Base-by-base conservation (phyloP, 192 early-diverging fungal genomes). In the Funneliformis mosseae region DNA sequence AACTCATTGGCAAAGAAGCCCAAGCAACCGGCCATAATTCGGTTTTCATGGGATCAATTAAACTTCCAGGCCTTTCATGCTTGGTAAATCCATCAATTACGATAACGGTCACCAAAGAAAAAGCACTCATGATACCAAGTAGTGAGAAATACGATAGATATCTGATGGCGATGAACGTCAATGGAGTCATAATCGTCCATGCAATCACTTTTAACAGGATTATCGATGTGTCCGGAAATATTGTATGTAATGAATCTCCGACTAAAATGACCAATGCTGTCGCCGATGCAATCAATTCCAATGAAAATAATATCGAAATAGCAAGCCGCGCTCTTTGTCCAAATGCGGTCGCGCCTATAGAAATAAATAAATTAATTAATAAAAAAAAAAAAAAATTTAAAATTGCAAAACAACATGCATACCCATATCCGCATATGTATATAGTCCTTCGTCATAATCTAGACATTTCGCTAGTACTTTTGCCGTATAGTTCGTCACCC, bases 381-480 rank as follows among this genome's bases (percentile, higher is more conserved):
- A n/a, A n/a, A n/a, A n/a, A n/a, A n/a, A n/a, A n/a, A 27, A 4
- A 74, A 59, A 55, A 74, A 28, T 5, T 59, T 12, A 27, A 48
- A 33, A 4, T 46, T 3, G 16, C 16, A 23, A 11, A 73, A 25
- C 8, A 33, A 21, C 3, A 70, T 75, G 68, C 21, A 6, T 67
- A 78, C 87, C 85, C 81, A 88, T 83, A 66, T 88, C 87, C 3
- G 83, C 87, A 76, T 88, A 88, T 16, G 87, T 88, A 27, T 73
- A 27, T 41, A 61, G 66, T 38, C 83, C 60, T 38, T 81, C 76
- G 39, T 81, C 74, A 46, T 85, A 80, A 66, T 79, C 42, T 18
- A 82, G 33, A 81, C 91, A 93, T 81, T 88, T 84, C 4, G 83
- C 89, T 0, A 93, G 78, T 55, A 93, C 46, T 84, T 88, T 91